Evolutionary conservation across 768 basidiomycete species (phyloP).

Genomic region (Hysterangium stoloniferum): DNA sequence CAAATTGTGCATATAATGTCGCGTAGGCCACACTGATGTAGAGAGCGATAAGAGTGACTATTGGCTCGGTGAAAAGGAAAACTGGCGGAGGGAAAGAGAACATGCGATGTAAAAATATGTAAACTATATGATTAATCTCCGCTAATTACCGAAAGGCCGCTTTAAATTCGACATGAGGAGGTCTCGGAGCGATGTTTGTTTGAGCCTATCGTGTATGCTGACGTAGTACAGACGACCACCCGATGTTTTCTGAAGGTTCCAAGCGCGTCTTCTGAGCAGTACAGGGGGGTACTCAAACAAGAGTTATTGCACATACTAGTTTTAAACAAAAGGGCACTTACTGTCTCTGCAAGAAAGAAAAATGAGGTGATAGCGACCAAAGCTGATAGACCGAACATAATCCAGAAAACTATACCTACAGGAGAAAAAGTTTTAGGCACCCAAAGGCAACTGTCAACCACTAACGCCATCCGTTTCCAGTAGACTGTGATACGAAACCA

Average conservation of each 20-base stretch:
- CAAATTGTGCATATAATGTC: constrained; percentile 56
- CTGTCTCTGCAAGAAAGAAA: constrained; percentile 51
- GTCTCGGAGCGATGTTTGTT: constrained; percentile 34
- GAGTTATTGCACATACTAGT: background rate
- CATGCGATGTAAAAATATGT: background rate
- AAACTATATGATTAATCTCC: constrained; percentile 8
- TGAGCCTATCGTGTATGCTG: constrained; percentile 41
- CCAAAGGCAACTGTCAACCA: background rate
- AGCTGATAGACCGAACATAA: constrained; percentile 48
- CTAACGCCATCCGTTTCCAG: constrained; percentile 45
- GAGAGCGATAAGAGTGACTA: constrained; percentile 48
- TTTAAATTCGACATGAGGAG: constrained; percentile 43
- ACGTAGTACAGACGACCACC: constrained; percentile 36
- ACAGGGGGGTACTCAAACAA: constrained; percentile 49
- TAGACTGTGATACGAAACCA: constrained; percentile 45
- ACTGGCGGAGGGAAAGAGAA: constrained; percentile 24
- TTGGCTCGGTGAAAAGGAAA: constrained; percentile 56
- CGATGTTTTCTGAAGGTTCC: constrained; percentile 34
- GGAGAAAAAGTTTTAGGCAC: background rate
- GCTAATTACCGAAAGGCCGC: constrained; percentile 44
- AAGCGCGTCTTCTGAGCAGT: constrained; percentile 46
- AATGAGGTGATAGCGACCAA: constrained; percentile 39
- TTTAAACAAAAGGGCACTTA: constrained; percentile 19
- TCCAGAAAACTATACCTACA: constrained; percentile 45
- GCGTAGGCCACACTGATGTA: constrained; percentile 58